Base-by-base conservation (phyloP, 2,329 filamentous ascomycete genomes). In the Macrophomina phaseolina region DNA sequence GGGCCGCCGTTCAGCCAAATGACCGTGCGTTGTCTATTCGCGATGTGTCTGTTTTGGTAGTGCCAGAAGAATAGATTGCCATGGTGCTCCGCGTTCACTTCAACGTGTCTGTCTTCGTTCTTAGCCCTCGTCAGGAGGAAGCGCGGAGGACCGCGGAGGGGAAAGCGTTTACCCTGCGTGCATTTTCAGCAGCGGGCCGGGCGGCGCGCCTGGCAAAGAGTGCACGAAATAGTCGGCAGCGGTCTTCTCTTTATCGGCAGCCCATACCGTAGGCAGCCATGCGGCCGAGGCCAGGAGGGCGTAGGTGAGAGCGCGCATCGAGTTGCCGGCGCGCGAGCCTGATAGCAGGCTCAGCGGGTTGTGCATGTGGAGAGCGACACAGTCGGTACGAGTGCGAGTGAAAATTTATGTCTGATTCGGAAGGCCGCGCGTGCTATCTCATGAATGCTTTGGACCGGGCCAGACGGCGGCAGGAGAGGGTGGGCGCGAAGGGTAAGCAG, bases 11-110 rank as follows among this genome's bases (percentile, higher is more conserved):
- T 99, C 67, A 99, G 82, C 95, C 96, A 99, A 74, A 99, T 89
- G 11, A 99, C 91, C 2, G 94, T 97, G 67, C 95, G 88, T 78
- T 95, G 92, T 73, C 87, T 88, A 77, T 98, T 92, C 67, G 93
- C 94, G 71, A 99, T 97, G 78, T 99, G 95, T 72, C 92, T 87
- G 77, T 98, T 98, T 77, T 97, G 89, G 77, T 92, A 97, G 75
- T 97, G 92, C 95, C 95, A 99, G 84, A 99, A 99, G 84, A 98
- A 99, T 18, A 99, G 82, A 79, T 98, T 97, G 72, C 93, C 94
- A 77, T 98, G 93, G 77, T 91, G 87, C 71, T 93, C 89, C 23
- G 91, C 87, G 40, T 89, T 91, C 74, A 99, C 86, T 81, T 98
- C 94, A 78, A 99, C 90, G 82, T 99, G 95, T 65, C 93, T 97